A percentile compares a stretch with the other conserved stretches of the same genome.
These are phyloP conservation scores for Mangifera indica DNA, from an alignment of 345 rosid genomes.

Conservation along the genomic window DNA sequence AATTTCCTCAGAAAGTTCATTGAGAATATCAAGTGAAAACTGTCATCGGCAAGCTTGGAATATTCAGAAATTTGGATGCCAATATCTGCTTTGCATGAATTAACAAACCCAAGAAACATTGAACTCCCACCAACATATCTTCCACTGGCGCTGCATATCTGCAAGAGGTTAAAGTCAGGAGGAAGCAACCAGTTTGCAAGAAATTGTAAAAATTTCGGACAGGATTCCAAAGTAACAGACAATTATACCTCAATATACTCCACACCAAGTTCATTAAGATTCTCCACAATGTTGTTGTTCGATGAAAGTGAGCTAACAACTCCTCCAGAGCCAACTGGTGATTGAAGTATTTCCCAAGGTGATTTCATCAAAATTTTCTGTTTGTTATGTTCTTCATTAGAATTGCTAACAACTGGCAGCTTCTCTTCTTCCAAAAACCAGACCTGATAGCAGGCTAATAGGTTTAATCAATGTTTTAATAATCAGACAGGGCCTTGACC, in stretches of 20 bases:
- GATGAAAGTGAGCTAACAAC: conserved; percentile 60
- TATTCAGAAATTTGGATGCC: conserved; percentile 49
- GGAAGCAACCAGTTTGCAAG: not conserved
- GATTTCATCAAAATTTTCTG: conserved; percentile 87
- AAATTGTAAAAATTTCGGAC: too few relatives aligned
- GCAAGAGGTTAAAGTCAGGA: conserved; percentile 16
- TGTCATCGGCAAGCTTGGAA: conserved; percentile 26
- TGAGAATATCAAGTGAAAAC: conserved; percentile 48
- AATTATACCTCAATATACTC: conserved; percentile 63
- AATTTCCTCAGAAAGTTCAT: conserved; percentile 41
- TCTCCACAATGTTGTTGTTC: conserved; percentile 41
- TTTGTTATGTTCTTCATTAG: conserved; percentile 44
- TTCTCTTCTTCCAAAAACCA: conserved; percentile 76
- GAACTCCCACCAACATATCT: conserved; percentile 25
- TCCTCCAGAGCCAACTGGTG: conserved; percentile 84
- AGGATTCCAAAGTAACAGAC: too few relatives aligned
- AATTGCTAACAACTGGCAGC: conserved; percentile 66
- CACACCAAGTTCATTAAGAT: conserved; percentile 55
- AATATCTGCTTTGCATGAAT: conserved; percentile 44
- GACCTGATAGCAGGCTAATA: conserved; percentile 42
- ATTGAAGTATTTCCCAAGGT: conserved; percentile 82
- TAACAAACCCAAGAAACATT: conserved; percentile 49
- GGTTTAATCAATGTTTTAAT: too few relatives aligned
- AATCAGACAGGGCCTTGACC: too few relatives aligned
- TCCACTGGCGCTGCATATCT: conserved; percentile 46